Conservation (phyloP, 176 grass and related monocot genomes). For the Aegilops umbellulata region DNA sequence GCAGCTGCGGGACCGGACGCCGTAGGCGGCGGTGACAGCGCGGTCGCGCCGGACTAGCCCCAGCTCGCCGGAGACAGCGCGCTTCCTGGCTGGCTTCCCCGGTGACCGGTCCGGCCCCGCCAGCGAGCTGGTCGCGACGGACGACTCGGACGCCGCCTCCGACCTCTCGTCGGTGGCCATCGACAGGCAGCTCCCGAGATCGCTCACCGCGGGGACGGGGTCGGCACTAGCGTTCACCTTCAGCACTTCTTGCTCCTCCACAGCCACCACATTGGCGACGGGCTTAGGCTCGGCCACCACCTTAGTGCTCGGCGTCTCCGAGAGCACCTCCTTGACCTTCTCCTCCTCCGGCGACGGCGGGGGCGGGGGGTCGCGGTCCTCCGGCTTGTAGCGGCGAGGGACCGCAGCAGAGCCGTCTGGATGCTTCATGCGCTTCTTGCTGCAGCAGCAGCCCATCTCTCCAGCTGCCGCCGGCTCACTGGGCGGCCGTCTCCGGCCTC, state of each 20-base stretch:
- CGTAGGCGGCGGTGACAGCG: conserved; percentile 18
- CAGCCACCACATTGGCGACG: conserved; percentile 11
- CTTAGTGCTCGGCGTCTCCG: conserved; percentile 56
- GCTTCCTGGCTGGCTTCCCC: conserved; percentile 43
- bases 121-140: conserved; percentile 37
- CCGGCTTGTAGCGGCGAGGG: conserved; percentile 8
- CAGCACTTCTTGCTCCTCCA: conserved; percentile 33
- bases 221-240: conserved; percentile 14
- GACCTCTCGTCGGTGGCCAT: conserved; percentile 40
- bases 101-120: conserved; percentile 39
- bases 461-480: background rate
- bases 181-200: conserved; percentile 48
- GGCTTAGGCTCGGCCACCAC: background rate
- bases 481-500: background rate
- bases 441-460: conserved; percentile 69
- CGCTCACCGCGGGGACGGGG: conserved; percentile 37
- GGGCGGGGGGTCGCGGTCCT: conserved; percentile 33
- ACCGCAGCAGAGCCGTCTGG: background rate
- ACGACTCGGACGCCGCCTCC: conserved; percentile 45
- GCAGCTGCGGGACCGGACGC: conserved; percentile 57
- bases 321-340: conserved; percentile 93
- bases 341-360: conserved; percentile 71
- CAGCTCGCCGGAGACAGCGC: conserved; percentile 64
- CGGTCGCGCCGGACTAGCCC: conserved; percentile 28
- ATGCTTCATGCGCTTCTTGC: conserved; percentile 44